phyloP scores from a whole-genome alignment of 345 rosid genomes.

The Camelina neglecta region DNA sequence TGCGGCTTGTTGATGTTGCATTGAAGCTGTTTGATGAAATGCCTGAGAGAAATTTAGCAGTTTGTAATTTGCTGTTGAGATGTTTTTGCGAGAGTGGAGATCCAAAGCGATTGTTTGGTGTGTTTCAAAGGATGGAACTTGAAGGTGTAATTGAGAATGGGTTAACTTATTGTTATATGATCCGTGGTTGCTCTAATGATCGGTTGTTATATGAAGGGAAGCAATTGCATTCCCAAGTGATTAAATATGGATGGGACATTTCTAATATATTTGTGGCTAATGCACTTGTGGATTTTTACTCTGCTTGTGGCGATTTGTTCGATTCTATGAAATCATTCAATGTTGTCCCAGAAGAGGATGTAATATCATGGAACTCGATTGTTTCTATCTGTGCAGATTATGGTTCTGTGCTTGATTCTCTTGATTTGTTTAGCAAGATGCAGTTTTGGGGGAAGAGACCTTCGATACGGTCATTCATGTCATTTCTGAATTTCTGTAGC shows the following conservation, averaged over 20 bases:
- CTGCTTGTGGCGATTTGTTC: conserved; percentile 56
- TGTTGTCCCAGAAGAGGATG: conserved; percentile 54
- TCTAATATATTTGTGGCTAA: conserved; percentile 64
- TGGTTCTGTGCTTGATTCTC: conserved; percentile 53
- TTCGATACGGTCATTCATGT: conserved; percentile 61
- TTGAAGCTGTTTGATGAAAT: conserved; percentile 63
- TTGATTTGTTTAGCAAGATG: conserved; percentile 65
- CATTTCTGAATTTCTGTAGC: conserved; percentile 66
- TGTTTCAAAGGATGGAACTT: conserved; percentile 52
- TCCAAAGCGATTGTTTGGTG: conserved; percentile 46
- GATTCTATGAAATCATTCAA: conserved; percentile 60
- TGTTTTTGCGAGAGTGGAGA: conserved; percentile 54
- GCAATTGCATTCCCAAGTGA: conserved; percentile 65
- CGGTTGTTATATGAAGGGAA: conserved; percentile 62
- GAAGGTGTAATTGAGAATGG: conserved; percentile 61
- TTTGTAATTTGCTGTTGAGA: conserved; percentile 62
- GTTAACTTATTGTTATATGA: conserved; percentile 71
- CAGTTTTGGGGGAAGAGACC: conserved; percentile 74
- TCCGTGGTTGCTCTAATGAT: conserved; percentile 58
- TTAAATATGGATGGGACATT: conserved; percentile 61
- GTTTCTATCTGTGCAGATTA: conserved; percentile 53
- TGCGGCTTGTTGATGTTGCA: conserved; percentile 55
- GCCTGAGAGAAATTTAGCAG: conserved; percentile 63
- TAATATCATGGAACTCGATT: conserved; percentile 84
- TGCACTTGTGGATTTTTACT: conserved; percentile 74